Percentiles rank a stretch among this genome's conserved stretches.
Evolutionary conservation across 208 protist species (phyloP).

Genomic region (Angomonas deanei): DNA sequence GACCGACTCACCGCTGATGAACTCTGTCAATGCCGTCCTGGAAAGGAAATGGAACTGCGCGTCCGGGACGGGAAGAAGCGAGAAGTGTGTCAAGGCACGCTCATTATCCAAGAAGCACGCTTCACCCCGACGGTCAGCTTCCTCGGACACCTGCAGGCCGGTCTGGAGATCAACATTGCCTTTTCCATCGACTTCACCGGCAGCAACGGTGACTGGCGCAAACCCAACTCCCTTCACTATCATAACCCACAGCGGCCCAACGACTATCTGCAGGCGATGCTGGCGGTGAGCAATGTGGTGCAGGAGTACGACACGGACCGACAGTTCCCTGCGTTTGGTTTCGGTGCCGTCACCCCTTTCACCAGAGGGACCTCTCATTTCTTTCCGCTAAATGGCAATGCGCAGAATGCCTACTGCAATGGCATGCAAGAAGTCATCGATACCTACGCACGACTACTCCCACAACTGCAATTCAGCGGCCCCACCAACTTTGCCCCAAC

Average conservation of each 20-base stretch:
- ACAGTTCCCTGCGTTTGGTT: conserved; percentile 37
- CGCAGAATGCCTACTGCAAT: conserved; percentile 28
- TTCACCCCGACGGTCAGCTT: conserved; percentile 24
- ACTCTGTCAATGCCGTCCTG: not conserved
- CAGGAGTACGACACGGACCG: conserved; percentile 51
- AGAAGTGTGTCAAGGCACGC: conserved; percentile 26
- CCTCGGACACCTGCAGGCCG: conserved; percentile 49
- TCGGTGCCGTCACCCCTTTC: conserved; percentile 32
- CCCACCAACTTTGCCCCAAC: conserved; percentile 67
- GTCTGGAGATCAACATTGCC: conserved; percentile 52
- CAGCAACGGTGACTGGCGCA: conserved; percentile 41
- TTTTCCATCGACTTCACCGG: conserved; percentile 77
- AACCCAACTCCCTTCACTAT: conserved; percentile 60
- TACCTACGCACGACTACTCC: conserved; percentile 32
- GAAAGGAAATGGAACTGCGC: conserved; percentile 11
- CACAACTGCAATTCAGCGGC: conserved; percentile 29
- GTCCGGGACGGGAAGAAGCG: conserved; percentile 12
- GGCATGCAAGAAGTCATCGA: conserved; percentile 54
- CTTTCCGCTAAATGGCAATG: conserved; percentile 40
- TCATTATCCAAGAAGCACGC: conserved; percentile 12
- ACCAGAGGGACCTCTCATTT: conserved; percentile 38
- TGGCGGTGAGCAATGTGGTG: conserved; percentile 32
- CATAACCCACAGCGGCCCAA: conserved; percentile 20
- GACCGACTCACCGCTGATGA: conserved; percentile 1
- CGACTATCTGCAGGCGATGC: conserved; percentile 38